Base-by-base conservation (phyloP, 2,329 filamentous ascomycete species). In the Cladosporium velox region DNA sequence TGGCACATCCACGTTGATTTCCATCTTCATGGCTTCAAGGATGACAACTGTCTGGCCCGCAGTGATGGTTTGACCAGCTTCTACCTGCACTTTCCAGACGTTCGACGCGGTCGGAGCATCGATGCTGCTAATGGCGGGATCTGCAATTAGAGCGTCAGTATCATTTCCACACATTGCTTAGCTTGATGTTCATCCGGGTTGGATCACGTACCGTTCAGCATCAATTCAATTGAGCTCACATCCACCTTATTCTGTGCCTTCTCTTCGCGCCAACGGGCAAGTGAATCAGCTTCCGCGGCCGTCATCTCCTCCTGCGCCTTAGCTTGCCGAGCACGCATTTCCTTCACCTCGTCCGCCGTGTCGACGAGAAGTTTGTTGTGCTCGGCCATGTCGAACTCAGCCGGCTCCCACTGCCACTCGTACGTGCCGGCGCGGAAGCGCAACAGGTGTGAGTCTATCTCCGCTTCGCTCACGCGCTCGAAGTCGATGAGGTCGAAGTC, bases 401-500 rank as follows among this genome's bases (percentile, higher is more conserved):
- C 75, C 1, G 83, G 75, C 62, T 85, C 80, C 71, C 79, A 83
- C 64, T 84, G 75, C 71, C 84, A 87, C 58, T 82, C 74, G 66
- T 86, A 87, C 54, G 79, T 74, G 0, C 85, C 85, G 18, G 80
- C 80, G 28, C 80, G 76, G 72, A 85, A 87, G 1, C 79, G 73
- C 0, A 78, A 78, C 30, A 86, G 76, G 58, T 84, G 69, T 11
- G 74, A 69, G 65, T 86, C 83, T 41, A 86, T 82, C 68, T 87
- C 83, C 14, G 78, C 75, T 67, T 86, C 83, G 38, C 70, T 79
- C 15, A 87, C 85, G 65, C 82, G 79, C 68, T 86, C 84, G 72
- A 84, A 87, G 0, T 80, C 83, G 24, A 87, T 77, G 52, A 86
- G 79, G 68, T 88, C 86, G 67, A 87, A 86, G 67, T 86, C 83